A percentile compares a stretch with the other conserved stretches of the same genome.
Conservation (phyloP, 2,329 filamentous ascomycete genomes). For the Ophiostoma ulmi region DNA sequence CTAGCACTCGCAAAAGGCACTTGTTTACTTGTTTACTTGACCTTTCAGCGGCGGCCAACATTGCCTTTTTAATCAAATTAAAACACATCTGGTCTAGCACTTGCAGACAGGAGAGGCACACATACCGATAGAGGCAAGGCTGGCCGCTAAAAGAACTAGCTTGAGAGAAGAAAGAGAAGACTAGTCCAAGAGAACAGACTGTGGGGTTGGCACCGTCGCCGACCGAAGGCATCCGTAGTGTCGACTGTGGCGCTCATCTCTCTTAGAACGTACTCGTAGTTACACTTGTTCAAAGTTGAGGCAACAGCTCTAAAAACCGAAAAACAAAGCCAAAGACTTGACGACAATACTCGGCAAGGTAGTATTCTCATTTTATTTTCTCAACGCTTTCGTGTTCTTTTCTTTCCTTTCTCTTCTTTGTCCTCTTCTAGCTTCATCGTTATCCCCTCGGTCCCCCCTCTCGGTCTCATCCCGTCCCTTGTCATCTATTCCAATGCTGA, state of each 20-base stretch:
- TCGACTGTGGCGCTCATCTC: background rate
- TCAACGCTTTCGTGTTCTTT: background rate
- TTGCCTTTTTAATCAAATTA: background rate
- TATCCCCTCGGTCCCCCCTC: background rate
- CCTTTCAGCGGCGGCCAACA: slow-evolving; percentile 6
- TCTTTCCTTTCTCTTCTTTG: background rate
- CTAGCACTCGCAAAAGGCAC: too few relatives aligned
- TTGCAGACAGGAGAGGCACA: background rate
- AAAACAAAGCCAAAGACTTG: background rate
- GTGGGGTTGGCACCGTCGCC: background rate
- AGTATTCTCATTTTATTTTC: background rate
- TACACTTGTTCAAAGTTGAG: too few relatives aligned
- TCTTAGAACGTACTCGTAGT: too few relatives aligned
- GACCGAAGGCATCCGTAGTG: slow-evolving; percentile 12
- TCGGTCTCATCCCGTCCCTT: too few relatives aligned
- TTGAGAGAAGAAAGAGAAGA: background rate
- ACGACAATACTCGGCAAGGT: background rate
- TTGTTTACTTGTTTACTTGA: background rate
- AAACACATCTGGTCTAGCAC: background rate
- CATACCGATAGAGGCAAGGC: background rate
- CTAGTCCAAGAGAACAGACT: background rate
- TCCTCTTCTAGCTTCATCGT: background rate
- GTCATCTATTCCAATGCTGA: background rate
- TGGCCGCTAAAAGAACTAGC: background rate
- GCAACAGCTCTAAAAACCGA: too few relatives aligned